phyloP scores from a whole-genome alignment of 1,284 basidiomycete species.

The Ceratobasidium sp. region DNA sequence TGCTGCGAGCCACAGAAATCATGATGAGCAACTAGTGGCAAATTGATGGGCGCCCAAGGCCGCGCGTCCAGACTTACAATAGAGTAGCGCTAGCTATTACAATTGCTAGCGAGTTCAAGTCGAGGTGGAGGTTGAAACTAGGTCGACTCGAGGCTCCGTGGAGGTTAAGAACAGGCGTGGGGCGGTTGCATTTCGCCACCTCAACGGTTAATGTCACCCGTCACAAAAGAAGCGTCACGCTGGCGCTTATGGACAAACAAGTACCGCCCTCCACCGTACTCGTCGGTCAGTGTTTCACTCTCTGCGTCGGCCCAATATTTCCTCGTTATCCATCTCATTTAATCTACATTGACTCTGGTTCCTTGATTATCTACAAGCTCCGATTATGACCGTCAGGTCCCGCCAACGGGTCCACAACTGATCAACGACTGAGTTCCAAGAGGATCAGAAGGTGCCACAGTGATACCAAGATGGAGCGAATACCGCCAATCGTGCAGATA shows the following conservation, averaged over 20 bases:
- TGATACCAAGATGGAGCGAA: too few species aligned
- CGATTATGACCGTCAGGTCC: slow-evolving; percentile 1
- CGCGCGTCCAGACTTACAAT: slow-evolving; percentile 1
- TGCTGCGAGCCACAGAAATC: too few species aligned
- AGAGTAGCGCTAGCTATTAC: too few species aligned
- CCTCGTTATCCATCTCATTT: not conserved
- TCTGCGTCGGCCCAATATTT: not conserved
- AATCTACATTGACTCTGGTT: not conserved
- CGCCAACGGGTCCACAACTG: not conserved
- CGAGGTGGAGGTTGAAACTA: not conserved
- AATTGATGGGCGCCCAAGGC: not conserved
- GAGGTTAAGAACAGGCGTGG: too few species aligned
- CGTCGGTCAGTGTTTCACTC: not conserved
- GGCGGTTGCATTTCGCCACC: too few species aligned
- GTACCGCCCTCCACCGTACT: too few species aligned
- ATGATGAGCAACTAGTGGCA: not conserved
- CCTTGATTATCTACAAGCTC: slow-evolving; percentile 28
- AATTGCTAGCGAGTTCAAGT: not conserved
- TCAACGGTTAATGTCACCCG: too few species aligned
- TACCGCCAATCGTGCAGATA: not conserved
- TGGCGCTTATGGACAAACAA: too few species aligned
- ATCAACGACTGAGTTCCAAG: slow-evolving; percentile 4
- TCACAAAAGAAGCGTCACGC: too few species aligned
- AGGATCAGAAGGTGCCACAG: slow-evolving; percentile 21
- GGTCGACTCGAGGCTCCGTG: not conserved